These are phyloP conservation scores for Linnemannia hyalina DNA, from an alignment of 192 early-diverging fungal genomes.

Conservation along the genomic window DNA sequence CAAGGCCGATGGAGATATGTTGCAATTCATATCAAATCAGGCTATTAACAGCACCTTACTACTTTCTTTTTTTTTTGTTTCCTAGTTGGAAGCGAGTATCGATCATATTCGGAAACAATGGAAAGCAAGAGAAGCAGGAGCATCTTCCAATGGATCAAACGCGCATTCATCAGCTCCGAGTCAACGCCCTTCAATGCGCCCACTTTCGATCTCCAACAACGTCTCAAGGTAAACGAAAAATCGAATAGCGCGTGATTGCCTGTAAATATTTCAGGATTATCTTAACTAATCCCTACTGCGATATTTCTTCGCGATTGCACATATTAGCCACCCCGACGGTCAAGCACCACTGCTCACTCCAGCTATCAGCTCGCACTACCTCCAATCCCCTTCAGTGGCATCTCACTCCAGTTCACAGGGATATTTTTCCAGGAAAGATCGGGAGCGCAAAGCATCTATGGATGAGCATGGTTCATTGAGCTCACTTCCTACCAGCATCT, in stretches of 20 bases:
- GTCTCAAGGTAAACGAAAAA: neutral
- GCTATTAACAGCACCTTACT: neutral
- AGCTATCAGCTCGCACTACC: constrained; percentile 35
- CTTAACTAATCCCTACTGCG: neutral
- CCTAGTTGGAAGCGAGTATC: constrained; percentile 43
- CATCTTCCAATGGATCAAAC: constrained; percentile 23
- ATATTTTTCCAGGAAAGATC: constrained; percentile 50
- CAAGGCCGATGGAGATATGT: neutral
- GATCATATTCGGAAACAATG: constrained; percentile 50
- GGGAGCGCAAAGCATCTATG: constrained; percentile 43
- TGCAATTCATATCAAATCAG: neutral
- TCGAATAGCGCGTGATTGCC: neutral
- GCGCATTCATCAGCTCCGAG: constrained; percentile 10
- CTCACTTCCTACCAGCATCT: neutral
- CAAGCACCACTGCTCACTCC: constrained; percentile 36
- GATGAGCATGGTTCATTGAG: constrained; percentile 32
- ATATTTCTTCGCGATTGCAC: neutral
- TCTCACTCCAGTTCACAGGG: constrained; percentile 36
- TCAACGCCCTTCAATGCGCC: constrained; percentile 28
- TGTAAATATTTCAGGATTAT: neutral
- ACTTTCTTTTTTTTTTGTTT: neutral
- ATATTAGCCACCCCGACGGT: constrained; percentile 9
- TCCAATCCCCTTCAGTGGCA: constrained; percentile 45
- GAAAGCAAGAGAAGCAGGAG: constrained; percentile 49
- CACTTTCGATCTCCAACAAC: constrained; percentile 36